Percentiles rank a stretch among this genome's conserved stretches.
These are phyloP conservation scores for Angophora floribunda DNA, from an alignment of 345 rosid species.

Conservation along the genomic window DNA sequence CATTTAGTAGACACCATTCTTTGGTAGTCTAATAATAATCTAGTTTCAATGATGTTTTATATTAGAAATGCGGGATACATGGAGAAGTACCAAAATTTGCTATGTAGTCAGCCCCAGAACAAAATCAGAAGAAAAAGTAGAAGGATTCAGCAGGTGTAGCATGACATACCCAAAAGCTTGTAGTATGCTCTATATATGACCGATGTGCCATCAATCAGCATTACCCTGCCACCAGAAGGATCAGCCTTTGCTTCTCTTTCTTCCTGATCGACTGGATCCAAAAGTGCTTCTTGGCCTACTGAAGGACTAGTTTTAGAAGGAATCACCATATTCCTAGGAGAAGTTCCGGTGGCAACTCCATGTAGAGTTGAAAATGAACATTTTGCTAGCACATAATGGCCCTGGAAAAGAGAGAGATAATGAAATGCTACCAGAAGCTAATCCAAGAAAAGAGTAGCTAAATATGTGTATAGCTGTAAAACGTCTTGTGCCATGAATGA, in stretches of 20 bases:
- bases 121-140: background rate
- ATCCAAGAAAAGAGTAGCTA: background rate
- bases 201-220: constrained; percentile 96
- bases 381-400: constrained; percentile 22
- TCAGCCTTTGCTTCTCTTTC: constrained; percentile 21
- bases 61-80: background rate
- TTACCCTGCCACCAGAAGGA: constrained; percentile 55
- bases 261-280: constrained; percentile 15
- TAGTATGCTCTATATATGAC: constrained; percentile 89
- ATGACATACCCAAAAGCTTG: constrained; percentile 76
- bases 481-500: background rate
- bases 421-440: background rate
- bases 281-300: constrained; percentile 5
- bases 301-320: constrained; percentile 19
- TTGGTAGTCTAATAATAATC: background rate
- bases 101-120: background rate
- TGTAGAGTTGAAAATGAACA: constrained; percentile 10
- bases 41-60: background rate
- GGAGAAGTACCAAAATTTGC: background rate
- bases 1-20: background rate
- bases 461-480: background rate
- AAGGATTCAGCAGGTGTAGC: background rate
- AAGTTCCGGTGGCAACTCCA: constrained; percentile 14
- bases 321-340: constrained; percentile 7
- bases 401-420: constrained; percentile 24